These are phyloP conservation scores for Wickerhamomyces canadensis DNA, from an alignment of 805 yeast species.

Conservation along the genomic window DNA sequence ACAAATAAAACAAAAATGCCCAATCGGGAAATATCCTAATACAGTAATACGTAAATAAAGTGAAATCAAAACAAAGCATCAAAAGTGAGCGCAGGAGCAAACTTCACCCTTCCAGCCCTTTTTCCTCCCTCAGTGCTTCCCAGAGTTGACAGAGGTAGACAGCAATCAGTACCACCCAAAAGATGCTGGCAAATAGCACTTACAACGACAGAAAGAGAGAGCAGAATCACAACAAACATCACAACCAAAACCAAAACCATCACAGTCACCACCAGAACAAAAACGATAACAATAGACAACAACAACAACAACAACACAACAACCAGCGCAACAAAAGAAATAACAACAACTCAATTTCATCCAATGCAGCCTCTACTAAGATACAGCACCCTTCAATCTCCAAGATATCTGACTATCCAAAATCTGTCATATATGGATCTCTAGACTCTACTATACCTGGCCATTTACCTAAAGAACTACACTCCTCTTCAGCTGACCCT, in stretches of 20 bases:
- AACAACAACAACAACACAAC: not conserved
- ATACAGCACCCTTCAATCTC: conserved; percentile 1
- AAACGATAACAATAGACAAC: not conserved
- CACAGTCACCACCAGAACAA: not conserved
- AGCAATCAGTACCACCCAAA: no score
- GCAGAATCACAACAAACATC: not conserved
- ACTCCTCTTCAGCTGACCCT: not conserved
- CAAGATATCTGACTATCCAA: conserved; percentile 12
- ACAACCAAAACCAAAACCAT: not conserved
- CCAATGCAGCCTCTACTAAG: not conserved
- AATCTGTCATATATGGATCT: conserved; percentile 8
- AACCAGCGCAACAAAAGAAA: not conserved
- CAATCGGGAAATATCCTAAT: not conserved
- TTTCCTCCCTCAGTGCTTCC: no score
- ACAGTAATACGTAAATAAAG: not conserved
- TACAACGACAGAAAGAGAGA: not conserved
- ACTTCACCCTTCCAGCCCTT: no score
- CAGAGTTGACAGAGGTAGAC: no score
- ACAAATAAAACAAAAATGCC: not conserved
- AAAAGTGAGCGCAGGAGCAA: no score
- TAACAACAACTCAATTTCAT: not conserved
- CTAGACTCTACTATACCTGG: conserved; percentile 14
- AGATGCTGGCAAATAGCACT: not conserved
- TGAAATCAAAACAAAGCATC: not conserved
- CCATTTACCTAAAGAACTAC: not conserved